Conservation (phyloP, 148 eudicot genomes). For the Spergularia marina region DNA sequence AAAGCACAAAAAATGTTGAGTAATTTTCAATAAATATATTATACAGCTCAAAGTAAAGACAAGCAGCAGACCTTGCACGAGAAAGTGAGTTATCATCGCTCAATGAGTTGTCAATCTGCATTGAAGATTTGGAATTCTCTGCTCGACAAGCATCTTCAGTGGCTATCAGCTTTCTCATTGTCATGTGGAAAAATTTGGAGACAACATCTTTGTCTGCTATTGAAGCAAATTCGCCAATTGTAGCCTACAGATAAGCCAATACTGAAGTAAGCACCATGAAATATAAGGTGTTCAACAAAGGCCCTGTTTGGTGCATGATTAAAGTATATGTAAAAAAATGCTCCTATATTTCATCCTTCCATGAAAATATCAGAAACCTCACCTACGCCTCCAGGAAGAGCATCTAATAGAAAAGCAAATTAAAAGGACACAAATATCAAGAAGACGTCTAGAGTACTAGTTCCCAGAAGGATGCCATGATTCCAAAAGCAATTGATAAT, state of each 20-base stretch:
- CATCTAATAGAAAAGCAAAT: neutral
- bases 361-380: neutral
- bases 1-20: neutral
- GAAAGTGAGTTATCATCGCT: slow-evolving; percentile 41
- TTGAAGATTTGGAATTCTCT: slow-evolving; percentile 32
- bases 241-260: slow-evolving; percentile 40
- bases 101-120: slow-evolving; percentile 65
- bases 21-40: neutral
- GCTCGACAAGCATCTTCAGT: slow-evolving; percentile 47
- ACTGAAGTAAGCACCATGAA: slow-evolving; percentile 2
- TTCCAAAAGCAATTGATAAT: no score
- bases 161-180: slow-evolving; percentile 59
- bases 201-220: slow-evolving; percentile 58
- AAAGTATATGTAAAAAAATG: no score
- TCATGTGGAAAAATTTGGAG: slow-evolving; percentile 38
- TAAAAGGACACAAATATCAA: neutral
- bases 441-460: neutral
- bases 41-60: neutral
- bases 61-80: slow-evolving; percentile 46
- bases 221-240: slow-evolving; percentile 78
- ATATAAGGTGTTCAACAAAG: neutral
- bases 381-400: neutral
- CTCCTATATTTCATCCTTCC: no score
- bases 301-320: no score
- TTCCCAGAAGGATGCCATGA: no score